phyloP scores from a whole-genome alignment of 441 rosid species.

The Populus trichocarpa region DNA sequence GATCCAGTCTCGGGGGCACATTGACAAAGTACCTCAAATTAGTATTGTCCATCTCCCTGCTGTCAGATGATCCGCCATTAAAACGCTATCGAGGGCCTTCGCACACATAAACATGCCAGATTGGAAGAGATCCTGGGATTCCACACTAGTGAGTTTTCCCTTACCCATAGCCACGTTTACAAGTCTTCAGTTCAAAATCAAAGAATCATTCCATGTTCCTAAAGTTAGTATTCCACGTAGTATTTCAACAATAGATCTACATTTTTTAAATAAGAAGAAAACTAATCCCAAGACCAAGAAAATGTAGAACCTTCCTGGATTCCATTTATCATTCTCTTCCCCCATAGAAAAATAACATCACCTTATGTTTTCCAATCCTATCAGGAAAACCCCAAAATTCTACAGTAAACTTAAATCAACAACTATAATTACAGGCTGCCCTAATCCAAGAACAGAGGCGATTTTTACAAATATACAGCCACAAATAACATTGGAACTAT shows the following conservation, averaged over 20 bases:
- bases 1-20: slow-evolving; percentile 57
- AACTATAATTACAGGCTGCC: background rate
- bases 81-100: slow-evolving; percentile 37
- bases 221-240: slow-evolving; percentile 11
- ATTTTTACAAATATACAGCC: background rate
- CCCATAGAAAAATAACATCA: background rate
- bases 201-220: slow-evolving; percentile 24
- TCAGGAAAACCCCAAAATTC: background rate
- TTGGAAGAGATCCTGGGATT: slow-evolving; percentile 35
- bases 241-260: slow-evolving; percentile 16
- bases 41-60: slow-evolving; percentile 56
- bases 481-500: background rate
- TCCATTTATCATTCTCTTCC: slow-evolving; percentile 8
- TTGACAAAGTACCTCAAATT: slow-evolving; percentile 40
- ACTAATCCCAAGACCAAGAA: slow-evolving; percentile 5
- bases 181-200: slow-evolving; percentile 23
- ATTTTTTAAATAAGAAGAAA: slow-evolving; percentile 4
- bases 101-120: slow-evolving; percentile 31
- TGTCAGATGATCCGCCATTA: slow-evolving; percentile 50
- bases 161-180: slow-evolving; percentile 26
- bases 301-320: background rate
- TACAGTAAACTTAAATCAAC: background rate
- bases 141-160: slow-evolving; percentile 29
- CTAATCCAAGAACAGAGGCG: background rate
- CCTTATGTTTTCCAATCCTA: background rate